Conservation (phyloP, 176 grass and related monocot species). For the Aegilops sharonensis region DNA sequence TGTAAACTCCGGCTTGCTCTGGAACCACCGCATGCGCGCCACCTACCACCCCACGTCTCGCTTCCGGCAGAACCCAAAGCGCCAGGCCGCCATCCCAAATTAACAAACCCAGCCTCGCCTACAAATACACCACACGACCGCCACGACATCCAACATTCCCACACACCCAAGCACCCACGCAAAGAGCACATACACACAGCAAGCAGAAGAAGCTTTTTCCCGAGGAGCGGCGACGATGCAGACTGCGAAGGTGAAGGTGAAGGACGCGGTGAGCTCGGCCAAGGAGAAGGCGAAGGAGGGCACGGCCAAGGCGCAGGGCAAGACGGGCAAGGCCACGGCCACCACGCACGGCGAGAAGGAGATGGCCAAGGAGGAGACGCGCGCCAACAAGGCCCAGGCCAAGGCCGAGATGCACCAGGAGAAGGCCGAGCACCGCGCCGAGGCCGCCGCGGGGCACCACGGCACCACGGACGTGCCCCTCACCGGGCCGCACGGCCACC, state of each 20-base stretch:
- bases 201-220: not conserved
- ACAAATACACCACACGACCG: not conserved
- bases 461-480: slow-evolving; percentile 43
- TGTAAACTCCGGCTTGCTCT: not conserved
- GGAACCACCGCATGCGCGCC: slow-evolving; percentile 9
- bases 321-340: slow-evolving; percentile 45
- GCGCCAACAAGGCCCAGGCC: slow-evolving; percentile 51
- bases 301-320: slow-evolving; percentile 49
- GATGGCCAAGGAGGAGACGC: slow-evolving; percentile 42
- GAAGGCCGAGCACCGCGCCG: slow-evolving; percentile 57
- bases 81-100: not conserved
- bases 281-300: slow-evolving; percentile 62
- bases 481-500: slow-evolving; percentile 22
- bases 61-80: not conserved
- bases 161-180: not conserved
- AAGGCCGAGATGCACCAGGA: slow-evolving; percentile 58
- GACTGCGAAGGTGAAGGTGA: slow-evolving; percentile 54
- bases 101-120: not conserved
- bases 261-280: slow-evolving; percentile 60
- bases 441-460: slow-evolving; percentile 19
- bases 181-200: not conserved
- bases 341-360: slow-evolving; percentile 49
- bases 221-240: slow-evolving; percentile 32
- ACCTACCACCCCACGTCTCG: not conserved
- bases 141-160: not conserved